phyloP scores from a whole-genome alignment of 345 rosid species.

The Psidium friedrichsthalianum region DNA sequence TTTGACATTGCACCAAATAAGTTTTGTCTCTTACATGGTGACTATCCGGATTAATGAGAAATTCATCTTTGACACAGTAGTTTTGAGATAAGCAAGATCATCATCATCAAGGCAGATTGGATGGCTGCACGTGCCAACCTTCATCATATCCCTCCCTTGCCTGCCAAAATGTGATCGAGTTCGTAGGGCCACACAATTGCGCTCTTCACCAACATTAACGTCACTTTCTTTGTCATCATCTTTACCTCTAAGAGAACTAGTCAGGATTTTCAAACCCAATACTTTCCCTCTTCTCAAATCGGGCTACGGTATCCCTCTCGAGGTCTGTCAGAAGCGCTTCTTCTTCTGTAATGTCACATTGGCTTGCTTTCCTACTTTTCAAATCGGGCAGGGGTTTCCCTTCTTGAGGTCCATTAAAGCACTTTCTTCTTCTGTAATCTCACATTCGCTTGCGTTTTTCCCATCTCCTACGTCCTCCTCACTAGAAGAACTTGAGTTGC shows the following conservation, averaged over 20 bases:
- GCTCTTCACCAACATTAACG: background rate
- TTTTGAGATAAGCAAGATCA: background rate
- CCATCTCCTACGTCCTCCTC: background rate
- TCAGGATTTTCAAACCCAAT: background rate
- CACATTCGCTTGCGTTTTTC: background rate
- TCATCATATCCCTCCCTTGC: background rate
- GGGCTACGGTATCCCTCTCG: background rate
- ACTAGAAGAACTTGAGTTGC: background rate
- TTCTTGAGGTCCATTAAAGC: background rate
- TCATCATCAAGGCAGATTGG: background rate
- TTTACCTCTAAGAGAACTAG: background rate
- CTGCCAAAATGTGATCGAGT: conserved; percentile 4
- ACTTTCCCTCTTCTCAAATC: background rate
- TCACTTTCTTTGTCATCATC: background rate
- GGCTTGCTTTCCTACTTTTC: background rate
- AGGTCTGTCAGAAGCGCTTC: background rate
- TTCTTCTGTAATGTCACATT: background rate
- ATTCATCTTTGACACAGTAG: background rate
- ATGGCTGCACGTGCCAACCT: background rate
- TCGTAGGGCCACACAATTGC: conserved; percentile 4
- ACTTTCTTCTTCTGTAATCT: background rate
- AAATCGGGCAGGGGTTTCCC: background rate
- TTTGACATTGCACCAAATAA: background rate
- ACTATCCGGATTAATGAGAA: background rate
- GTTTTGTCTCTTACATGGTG: background rate